phyloP scores from a whole-genome alignment of 169 alveolate species.

The Plasmodium fragile region DNA sequence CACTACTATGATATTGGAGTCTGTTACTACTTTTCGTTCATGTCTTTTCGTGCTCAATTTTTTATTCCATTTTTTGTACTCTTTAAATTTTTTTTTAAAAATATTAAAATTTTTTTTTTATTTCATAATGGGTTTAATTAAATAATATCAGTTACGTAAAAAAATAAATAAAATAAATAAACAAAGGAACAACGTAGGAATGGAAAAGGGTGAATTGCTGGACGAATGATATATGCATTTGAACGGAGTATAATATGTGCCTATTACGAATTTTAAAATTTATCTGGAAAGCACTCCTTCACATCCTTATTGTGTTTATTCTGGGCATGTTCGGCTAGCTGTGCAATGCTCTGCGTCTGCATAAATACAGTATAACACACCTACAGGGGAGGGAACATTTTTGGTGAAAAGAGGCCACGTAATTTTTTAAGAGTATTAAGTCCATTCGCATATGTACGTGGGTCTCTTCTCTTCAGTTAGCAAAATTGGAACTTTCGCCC shows the following conservation, averaged over 20 bases:
- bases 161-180: neutral
- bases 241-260: neutral
- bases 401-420: neutral
- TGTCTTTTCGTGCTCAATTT: neutral
- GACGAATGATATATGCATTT: neutral
- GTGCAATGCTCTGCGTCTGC: conserved; percentile 77
- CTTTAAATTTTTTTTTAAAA: neutral
- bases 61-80: neutral
- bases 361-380: conserved; percentile 76
- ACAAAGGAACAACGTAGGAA: neutral
- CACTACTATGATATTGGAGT: neutral
- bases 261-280: conserved; percentile 31
- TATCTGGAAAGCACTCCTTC: conserved; percentile 76
- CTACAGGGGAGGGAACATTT: conserved; percentile 10
- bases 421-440: neutral
- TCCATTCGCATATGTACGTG: neutral
- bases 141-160: neutral
- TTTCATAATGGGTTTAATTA: neutral
- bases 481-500: neutral
- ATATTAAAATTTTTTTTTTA: neutral
- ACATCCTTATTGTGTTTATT: conserved; percentile 74
- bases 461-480: neutral
- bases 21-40: neutral
- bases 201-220: neutral
- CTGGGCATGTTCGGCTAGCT: conserved; percentile 75